phyloP scores from a whole-genome alignment of 805 yeast species.

The Kazachstania kunashirensis region DNA sequence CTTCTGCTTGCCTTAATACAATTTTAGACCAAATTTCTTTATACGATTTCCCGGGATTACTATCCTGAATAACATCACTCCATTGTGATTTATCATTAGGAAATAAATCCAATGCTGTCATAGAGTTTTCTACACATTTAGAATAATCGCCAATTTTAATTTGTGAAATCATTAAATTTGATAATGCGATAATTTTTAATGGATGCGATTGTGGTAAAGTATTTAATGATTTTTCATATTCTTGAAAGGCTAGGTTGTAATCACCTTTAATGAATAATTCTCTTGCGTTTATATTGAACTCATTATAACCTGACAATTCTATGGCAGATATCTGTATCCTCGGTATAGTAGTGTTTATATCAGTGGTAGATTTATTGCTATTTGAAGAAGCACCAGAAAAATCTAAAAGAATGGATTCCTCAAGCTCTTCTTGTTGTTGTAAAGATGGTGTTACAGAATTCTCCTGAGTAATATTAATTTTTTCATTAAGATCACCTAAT shows the following conservation, averaged over 20 bases:
- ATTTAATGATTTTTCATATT: slow-evolving; percentile 47
- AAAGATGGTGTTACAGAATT: neutral
- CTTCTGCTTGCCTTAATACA: slow-evolving; percentile 65
- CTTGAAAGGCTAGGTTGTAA: slow-evolving; percentile 52
- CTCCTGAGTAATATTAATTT: neutral
- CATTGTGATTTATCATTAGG: slow-evolving; percentile 28
- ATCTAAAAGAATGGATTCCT: slow-evolving; percentile 10
- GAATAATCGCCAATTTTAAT: slow-evolving; percentile 62
- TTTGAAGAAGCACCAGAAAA: slow-evolving; percentile 7
- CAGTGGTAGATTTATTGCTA: neutral
- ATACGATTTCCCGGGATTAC: slow-evolving; percentile 18
- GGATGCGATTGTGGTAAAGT: slow-evolving; percentile 57
- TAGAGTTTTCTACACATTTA: slow-evolving; percentile 25
- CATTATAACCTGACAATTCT: slow-evolving; percentile 33
- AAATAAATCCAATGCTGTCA: slow-evolving; percentile 26
- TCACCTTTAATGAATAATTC: slow-evolving; percentile 73
- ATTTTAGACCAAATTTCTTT: slow-evolving; percentile 70
- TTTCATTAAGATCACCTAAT: slow-evolving; percentile 8
- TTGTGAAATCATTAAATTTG: slow-evolving; percentile 64
- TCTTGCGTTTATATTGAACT: slow-evolving; percentile 47
- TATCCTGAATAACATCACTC: slow-evolving; percentile 37
- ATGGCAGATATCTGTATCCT: slow-evolving; percentile 18
- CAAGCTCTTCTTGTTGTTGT: neutral
- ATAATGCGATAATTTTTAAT: slow-evolving; percentile 53
- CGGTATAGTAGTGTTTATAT: neutral